Conservation (phyloP, 768 basidiomycete species). For the Kwoniella sp. region DNA sequence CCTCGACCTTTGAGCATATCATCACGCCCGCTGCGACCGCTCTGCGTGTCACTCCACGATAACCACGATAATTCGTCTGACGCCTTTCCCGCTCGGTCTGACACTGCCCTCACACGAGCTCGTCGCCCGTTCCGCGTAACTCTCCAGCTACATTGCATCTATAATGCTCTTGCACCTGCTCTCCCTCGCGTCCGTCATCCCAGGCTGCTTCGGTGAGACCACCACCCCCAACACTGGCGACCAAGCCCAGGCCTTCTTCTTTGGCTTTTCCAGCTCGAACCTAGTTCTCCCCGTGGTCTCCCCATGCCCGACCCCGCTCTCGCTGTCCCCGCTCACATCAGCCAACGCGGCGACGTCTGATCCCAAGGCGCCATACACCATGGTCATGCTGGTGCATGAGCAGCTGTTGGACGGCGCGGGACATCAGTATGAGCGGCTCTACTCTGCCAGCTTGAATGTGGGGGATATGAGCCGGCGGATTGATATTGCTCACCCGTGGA, state of each 20-base stretch:
- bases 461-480: slow-evolving; percentile 19
- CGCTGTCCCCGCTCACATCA: slow-evolving; percentile 17
- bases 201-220: slow-evolving; percentile 15
- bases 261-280: slow-evolving; percentile 18
- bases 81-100: too few species aligned
- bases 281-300: slow-evolving; percentile 23
- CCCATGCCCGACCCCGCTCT: slow-evolving; percentile 29
- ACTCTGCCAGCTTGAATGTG: slow-evolving; percentile 25
- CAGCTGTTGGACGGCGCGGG: slow-evolving; percentile 29
- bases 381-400: slow-evolving; percentile 34
- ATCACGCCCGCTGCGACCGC: too few species aligned
- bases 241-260: slow-evolving; percentile 28
- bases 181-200: slow-evolving; percentile 1
- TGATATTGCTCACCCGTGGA: slow-evolving; percentile 20
- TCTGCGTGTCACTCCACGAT: too few species aligned
- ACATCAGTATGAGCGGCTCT: slow-evolving; percentile 22
- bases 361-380: slow-evolving; percentile 32
- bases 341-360: slow-evolving; percentile 20
- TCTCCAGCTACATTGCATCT: too few species aligned
- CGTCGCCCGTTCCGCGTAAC: too few species aligned
- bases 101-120: too few species aligned
- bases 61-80: too few species aligned
- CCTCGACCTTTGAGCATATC: too few species aligned
- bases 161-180: too few species aligned
- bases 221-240: slow-evolving; percentile 37